Percentiles rank a stretch among this genome's conserved stretches.
These are phyloP conservation scores for Fagus crenata DNA, from an alignment of 306 rosid species.

Conservation along the genomic window DNA sequence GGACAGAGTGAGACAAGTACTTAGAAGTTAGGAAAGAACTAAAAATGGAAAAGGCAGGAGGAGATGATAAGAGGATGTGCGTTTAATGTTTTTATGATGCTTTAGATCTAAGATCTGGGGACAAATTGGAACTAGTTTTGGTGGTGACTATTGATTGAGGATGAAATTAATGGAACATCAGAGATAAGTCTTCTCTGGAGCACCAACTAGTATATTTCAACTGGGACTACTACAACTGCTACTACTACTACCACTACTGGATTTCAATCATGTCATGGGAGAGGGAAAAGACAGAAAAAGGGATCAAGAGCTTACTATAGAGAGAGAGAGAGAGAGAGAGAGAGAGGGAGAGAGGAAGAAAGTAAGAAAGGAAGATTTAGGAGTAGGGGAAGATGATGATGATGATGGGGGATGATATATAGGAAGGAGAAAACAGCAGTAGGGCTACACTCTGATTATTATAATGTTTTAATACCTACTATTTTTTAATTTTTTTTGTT, in stretches of 20 bases:
- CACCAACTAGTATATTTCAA: slow-evolving; percentile 7
- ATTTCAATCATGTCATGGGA: slow-evolving; percentile 16
- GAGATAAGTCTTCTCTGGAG: neutral
- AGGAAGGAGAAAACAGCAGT: slow-evolving; percentile 44
- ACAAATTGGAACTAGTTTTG: neutral
- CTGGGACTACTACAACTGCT: neutral
- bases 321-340: neutral
- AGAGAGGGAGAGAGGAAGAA: neutral
- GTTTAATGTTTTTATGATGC: neutral
- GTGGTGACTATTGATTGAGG: neutral
- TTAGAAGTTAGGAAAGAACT: slow-evolving; percentile 5
- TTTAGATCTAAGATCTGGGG: slow-evolving; percentile 6
- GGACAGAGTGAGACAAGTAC: neutral
- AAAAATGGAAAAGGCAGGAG: neutral
- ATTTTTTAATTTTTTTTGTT: neutral
- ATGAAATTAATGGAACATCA: slow-evolving; percentile 10
- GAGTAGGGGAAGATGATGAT: slow-evolving; percentile 3
- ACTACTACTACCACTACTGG: neutral
- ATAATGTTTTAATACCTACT: neutral
- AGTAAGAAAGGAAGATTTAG: neutral
- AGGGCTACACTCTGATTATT: neutral
- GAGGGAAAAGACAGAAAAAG: neutral
- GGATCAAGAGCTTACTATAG: neutral
- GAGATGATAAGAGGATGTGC: neutral
- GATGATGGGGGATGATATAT: slow-evolving; percentile 26